Evolutionary conservation across 176 grass and related monocot genomes (phyloP).

Genomic region (Alopecurus myosuroides): DNA sequence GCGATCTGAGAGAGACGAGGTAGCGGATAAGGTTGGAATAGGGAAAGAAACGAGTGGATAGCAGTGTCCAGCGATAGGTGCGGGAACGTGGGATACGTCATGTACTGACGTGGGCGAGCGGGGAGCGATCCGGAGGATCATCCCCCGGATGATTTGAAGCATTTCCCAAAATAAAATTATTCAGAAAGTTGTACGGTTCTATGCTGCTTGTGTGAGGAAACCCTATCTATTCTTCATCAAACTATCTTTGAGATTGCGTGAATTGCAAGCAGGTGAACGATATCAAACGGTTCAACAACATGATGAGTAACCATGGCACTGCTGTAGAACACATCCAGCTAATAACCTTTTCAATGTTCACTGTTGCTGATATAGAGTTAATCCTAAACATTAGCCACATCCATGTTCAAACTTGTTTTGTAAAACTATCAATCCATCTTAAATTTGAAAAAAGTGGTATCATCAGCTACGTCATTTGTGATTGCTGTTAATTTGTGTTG

Average conservation of each 20-base stretch:
- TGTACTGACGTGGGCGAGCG: too few species aligned
- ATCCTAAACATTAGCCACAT: background rate
- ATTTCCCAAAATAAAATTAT: too few species aligned
- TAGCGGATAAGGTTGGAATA: too few species aligned
- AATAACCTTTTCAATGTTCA: background rate
- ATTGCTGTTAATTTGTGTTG: too few species aligned
- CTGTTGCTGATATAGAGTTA: background rate
- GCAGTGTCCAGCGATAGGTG: too few species aligned
- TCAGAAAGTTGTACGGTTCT: background rate
- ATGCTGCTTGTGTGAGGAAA: background rate
- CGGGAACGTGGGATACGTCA: too few species aligned
- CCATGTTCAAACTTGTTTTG: background rate
- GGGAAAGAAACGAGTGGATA: too few species aligned
- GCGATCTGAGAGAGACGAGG: too few species aligned
- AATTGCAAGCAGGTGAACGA: slow-evolving; percentile 49
- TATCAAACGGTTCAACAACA: slow-evolving; percentile 89
- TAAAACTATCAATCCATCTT: background rate
- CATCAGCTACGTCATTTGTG: background rate
- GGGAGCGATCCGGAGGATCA: too few species aligned
- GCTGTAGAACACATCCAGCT: background rate
- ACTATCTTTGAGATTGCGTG: background rate
- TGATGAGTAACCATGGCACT: slow-evolving; percentile 79
- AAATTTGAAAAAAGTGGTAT: background rate
- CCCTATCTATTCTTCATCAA: background rate
- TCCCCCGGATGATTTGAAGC: too few species aligned